A percentile compares a stretch with the other conserved stretches of the same genome.
These are phyloP conservation scores for Trichosporon sp. DNA, from an alignment of 1,284 basidiomycete species.

Conservation along the genomic window DNA sequence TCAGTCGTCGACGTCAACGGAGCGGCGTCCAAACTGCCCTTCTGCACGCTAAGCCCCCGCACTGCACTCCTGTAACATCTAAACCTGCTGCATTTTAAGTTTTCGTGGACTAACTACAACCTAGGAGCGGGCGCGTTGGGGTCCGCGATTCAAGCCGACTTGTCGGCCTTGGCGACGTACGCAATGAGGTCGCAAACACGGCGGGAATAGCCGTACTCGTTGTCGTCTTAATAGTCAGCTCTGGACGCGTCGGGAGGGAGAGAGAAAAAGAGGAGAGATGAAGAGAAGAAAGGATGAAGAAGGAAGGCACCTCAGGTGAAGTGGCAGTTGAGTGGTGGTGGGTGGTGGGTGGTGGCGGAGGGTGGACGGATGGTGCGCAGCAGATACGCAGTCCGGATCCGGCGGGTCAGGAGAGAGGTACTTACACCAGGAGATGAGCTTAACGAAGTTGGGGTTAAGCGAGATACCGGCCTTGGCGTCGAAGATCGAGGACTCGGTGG, in stretches of 20 bases:
- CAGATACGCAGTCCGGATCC: neutral
- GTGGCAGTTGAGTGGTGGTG: neutral
- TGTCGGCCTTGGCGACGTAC: slow-evolving; percentile 60
- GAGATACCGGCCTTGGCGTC: slow-evolving; percentile 91
- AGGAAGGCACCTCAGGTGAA: neutral
- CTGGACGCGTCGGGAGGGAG: neutral
- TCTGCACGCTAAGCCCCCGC: neutral
- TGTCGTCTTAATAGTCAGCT: slow-evolving; percentile 75
- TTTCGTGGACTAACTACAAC: slow-evolving; percentile 3
- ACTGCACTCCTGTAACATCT: neutral
- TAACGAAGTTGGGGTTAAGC: slow-evolving; percentile 91
- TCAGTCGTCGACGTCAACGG: neutral
- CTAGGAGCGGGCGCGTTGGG: neutral
- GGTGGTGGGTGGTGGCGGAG: neutral
- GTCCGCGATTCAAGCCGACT: slow-evolving; percentile 12
- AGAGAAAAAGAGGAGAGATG: slow-evolving; percentile 16
- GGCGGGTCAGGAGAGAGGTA: slow-evolving; percentile 4
- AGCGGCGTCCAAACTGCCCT: neutral
- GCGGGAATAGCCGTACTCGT: slow-evolving; percentile 73
- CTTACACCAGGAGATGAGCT: slow-evolving; percentile 78
- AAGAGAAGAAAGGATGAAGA: slow-evolving; percentile 15
- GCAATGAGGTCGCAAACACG: slow-evolving; percentile 88
- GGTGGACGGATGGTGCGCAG: neutral
- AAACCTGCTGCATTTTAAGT: slow-evolving; percentile 1
- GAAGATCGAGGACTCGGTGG: slow-evolving; percentile 75